Evolutionary conservation across 2,329 filamentous ascomycete genomes (phyloP).

Genomic region (Trichoderma atroviride): DNA sequence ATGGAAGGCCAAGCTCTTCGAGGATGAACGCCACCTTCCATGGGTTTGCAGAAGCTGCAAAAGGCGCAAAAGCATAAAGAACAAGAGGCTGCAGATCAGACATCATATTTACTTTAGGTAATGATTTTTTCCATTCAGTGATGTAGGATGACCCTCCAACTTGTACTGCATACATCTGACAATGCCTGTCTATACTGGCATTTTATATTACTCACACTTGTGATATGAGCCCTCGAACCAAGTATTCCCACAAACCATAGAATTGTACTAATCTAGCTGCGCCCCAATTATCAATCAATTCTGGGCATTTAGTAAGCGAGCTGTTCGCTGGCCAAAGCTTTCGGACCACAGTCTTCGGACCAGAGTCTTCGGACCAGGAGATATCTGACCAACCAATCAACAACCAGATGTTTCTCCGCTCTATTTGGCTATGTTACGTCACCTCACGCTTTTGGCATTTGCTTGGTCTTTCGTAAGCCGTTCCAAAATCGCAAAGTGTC

Average conservation of each 20-base stretch:
- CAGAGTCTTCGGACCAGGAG: not conserved
- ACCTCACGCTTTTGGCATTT: not conserved
- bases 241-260: no score
- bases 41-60: not conserved
- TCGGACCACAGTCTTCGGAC: not conserved
- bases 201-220: no score
- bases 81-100: not conserved
- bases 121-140: not conserved
- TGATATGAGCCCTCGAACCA: no score
- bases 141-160: no score
- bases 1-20: not conserved
- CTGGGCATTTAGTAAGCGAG: not conserved
- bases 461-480: no score
- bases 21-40: not conserved
- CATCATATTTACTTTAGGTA: not conserved
- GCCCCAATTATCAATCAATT: not conserved
- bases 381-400: not conserved
- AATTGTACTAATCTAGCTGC: not conserved
- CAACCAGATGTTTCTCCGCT: not conserved
- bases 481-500: not conserved
- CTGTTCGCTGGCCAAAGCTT: no score
- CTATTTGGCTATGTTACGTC: not conserved
- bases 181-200: no score
- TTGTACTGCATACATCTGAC: no score
- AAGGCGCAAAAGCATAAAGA: not conserved